phyloP scores from a whole-genome alignment of 306 rosid species.

The Trifolium subterraneum region DNA sequence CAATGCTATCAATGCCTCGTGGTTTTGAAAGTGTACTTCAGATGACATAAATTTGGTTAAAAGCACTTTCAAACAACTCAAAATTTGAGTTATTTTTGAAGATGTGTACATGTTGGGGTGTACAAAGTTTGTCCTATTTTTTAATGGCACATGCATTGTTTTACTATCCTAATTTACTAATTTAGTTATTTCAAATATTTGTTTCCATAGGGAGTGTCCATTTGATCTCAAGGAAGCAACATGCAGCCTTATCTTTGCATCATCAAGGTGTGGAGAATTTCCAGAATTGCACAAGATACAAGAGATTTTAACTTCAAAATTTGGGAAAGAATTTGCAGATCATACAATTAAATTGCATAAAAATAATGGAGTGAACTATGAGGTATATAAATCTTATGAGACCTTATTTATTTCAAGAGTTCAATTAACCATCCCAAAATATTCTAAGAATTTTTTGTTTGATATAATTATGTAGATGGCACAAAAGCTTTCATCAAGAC shows the following conservation, averaged over 20 bases:
- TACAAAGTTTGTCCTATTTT: too few species aligned
- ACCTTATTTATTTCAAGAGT: neutral
- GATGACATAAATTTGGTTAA: too few species aligned
- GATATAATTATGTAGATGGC: constrained; percentile 54
- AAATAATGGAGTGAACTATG: constrained; percentile 61
- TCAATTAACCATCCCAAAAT: neutral
- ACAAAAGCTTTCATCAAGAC: constrained; percentile 55
- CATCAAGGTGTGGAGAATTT: constrained; percentile 78
- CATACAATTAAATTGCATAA: constrained; percentile 55
- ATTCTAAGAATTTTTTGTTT: constrained; percentile 26
- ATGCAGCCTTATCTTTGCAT: constrained; percentile 66
- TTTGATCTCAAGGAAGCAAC: constrained; percentile 65
- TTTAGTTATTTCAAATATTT: constrained; percentile 34
- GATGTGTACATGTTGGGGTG: too few species aligned
- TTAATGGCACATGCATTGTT: neutral
- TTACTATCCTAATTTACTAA: constrained; percentile 7
- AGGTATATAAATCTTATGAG: constrained; percentile 43
- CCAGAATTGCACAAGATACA: constrained; percentile 74
- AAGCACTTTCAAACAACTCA: too few species aligned
- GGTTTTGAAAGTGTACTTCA: too few species aligned
- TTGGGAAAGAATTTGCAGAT: constrained; percentile 62
- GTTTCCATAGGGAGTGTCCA: constrained; percentile 57
- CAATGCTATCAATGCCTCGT: too few species aligned
- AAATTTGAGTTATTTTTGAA: too few species aligned
- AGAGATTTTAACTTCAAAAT: constrained; percentile 51